Evolutionary conservation across 306 rosid species (phyloP), one percentile per base, ranked within the genome.

Genomic region (Mucuna pruriens): DNA sequence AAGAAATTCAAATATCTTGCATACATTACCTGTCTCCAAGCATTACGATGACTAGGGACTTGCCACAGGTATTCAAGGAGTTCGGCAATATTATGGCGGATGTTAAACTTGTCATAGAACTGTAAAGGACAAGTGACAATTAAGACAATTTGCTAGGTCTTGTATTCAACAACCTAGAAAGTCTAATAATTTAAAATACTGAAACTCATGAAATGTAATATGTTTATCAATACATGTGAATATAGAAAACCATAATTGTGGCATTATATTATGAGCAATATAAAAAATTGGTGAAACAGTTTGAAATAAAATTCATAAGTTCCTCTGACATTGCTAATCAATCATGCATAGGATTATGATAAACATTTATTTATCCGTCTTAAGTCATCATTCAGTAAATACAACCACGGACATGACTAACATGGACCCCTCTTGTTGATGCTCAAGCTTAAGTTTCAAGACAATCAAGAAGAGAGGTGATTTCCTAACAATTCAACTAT

Each of bases 61-160:
- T 92, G 97, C 98, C 99, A 96, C 31, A 96, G 90, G 90, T 96
- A 93, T 79, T 96, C 99, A 4, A 96, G 99, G 84, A 96, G 98
- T 71, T 96, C 99, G 3, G 99, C 98, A 77, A 96, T 96, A 79
- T 96, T 92, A 83, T 96, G 98, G 51, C 99, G 99, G 82, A 96
- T 96, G 88, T 92, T 96, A 80, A 96, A 96, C 90, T 96, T 96
- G 87, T 96, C 99, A 61, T 90, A 96, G 78, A 96, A 96, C 99
- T 96, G 93, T 84, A 86, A 84, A 80, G 64, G 45, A 76, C 52
- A 86, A 74, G 57, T 31, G 87, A 84, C 66, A 78, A 80, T 76
- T 65, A 48, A 71, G 78, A 74, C 22, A 89, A 81, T 70, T 75
- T 81, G 66, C 83, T 48, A 49, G 61, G 71, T 42, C 62, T 19